phyloP scores from a whole-genome alignment of 257 asterid species.

The Ajuga chamaepitys region DNA sequence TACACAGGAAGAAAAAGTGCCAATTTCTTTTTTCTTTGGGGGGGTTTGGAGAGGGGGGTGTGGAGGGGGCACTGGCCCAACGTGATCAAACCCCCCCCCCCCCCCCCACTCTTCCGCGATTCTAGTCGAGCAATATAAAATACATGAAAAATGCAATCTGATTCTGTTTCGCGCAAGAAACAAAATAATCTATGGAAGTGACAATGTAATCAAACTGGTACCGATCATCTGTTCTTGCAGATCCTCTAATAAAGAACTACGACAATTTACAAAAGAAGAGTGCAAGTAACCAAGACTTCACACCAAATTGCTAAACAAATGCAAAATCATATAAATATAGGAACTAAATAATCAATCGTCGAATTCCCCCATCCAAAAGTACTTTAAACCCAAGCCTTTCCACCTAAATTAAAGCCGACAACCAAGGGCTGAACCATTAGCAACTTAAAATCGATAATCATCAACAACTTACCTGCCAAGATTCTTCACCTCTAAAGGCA shows the following conservation, averaged over 20 bases:
- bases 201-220: neutral
- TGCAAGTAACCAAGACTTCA: neutral
- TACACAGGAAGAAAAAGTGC: too few relatives aligned
- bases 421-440: neutral
- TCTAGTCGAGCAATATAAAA: neutral
- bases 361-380: neutral
- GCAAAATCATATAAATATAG: neutral
- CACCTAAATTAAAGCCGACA: neutral
- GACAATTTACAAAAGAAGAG: neutral
- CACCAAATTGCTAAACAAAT: neutral
- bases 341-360: neutral
- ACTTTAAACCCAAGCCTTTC: neutral
- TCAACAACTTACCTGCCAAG: constrained; percentile 70
- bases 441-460: neutral
- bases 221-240: too few relatives aligned
- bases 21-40: too few relatives aligned
- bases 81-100: too few relatives aligned
- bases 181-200: neutral
- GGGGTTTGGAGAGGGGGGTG: too few relatives aligned
- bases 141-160: neutral
- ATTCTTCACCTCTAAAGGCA: constrained; percentile 71
- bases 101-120: too few relatives aligned
- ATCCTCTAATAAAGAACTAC: neutral
- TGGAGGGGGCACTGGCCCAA: too few relatives aligned
- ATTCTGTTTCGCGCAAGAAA: neutral